Base-by-base conservation (phyloP, 495 filamentous ascomycete genomes). In the Extremus antarcticus region DNA sequence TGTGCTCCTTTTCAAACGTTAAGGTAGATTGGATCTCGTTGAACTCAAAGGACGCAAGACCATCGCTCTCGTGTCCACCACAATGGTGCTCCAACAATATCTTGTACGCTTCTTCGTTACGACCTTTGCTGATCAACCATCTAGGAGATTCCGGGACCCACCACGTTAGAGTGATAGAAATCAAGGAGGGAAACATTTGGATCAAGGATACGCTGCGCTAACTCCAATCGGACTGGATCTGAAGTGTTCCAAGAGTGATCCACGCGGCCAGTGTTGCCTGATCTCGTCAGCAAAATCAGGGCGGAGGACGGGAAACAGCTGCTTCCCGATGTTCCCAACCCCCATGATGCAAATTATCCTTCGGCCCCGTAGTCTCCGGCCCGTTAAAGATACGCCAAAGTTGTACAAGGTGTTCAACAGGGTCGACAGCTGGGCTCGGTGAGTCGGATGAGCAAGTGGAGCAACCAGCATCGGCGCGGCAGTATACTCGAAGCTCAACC, bases 291-390 rank as follows among this genome's bases (percentile, higher is more conserved):
- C n/a, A n/a, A n/a, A n/a, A n/a, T n/a, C n/a, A n/a, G n/a, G n/a
- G n/a, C n/a, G n/a, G n/a, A n/a, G n/a, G n/a, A n/a, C n/a, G n/a
- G n/a, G n/a, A n/a, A n/a, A n/a, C n/a, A n/a, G 17, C 51, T 43
- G 13, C 2, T 43, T 98, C 92, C 50, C 92, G 85, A 65, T 98
- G 92, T 68, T 98, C 92, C 92, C 92, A 98, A 67, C 86, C 80
- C 23, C 78, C 92, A 59, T 85, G 68, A 67, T 97, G 92, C 39
- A 97, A 67, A 66, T 96, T 96, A 72, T 98, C 92, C 69, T 94
- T 95, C 43, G 92, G 92, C 89, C 95, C 95, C 25, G 91, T 91
- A 11, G 87, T 94, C 68, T 98, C 92, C 0, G 92, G 92, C 0
- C 92, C 92, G 65, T 96, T 95, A 75, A 98, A 98, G 2, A 3